These are phyloP conservation scores for Trichoderma gamsii DNA, from an alignment of 495 filamentous ascomycete genomes.

Conservation along the genomic window DNA sequence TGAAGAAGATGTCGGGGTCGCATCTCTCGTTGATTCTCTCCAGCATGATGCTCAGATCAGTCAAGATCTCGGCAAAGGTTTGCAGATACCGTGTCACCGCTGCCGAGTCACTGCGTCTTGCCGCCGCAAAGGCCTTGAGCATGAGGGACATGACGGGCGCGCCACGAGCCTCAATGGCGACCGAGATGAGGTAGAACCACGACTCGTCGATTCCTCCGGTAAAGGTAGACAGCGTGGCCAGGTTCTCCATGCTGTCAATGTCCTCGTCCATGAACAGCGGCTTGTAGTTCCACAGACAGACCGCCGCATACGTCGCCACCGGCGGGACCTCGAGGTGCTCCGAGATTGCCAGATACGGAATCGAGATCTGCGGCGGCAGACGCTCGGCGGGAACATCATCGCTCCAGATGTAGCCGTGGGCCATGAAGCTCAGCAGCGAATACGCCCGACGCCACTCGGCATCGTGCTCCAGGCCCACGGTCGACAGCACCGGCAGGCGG, in stretches of 20 bases:
- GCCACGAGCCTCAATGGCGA: constrained; percentile 91
- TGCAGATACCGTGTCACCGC: constrained; percentile 70
- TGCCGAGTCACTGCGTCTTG: constrained; percentile 58
- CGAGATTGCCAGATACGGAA: constrained; percentile 75
- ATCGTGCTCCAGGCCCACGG: constrained; percentile 68
- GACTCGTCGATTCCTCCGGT: constrained; percentile 96
- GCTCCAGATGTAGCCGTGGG: constrained; percentile 94
- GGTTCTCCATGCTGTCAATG: constrained; percentile 74
- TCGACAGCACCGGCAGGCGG: constrained; percentile 72
- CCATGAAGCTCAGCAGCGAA: constrained; percentile 76
- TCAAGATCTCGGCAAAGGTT: constrained; percentile 76
- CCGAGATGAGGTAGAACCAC: constrained; percentile 94
- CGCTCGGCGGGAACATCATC: constrained; percentile 75
- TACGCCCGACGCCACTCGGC: constrained; percentile 92
- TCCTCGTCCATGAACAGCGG: constrained; percentile 75
- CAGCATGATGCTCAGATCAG: constrained; percentile 70
- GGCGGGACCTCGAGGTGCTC: constrained; percentile 79
- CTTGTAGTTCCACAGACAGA: constrained; percentile 94
- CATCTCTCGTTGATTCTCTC: constrained; percentile 90
- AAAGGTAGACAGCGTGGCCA: constrained; percentile 79
- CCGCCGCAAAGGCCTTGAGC: constrained; percentile 80
- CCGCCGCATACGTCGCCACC: constrained; percentile 89
- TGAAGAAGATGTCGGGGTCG: constrained; percentile 89
- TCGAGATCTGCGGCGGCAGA: constrained; percentile 76
- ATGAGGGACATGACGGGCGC: constrained; percentile 84